Percentiles rank a stretch among this genome's conserved stretches.
Conservation (phyloP, 345 rosid genomes). For the Eucalyptus cloeziana region DNA sequence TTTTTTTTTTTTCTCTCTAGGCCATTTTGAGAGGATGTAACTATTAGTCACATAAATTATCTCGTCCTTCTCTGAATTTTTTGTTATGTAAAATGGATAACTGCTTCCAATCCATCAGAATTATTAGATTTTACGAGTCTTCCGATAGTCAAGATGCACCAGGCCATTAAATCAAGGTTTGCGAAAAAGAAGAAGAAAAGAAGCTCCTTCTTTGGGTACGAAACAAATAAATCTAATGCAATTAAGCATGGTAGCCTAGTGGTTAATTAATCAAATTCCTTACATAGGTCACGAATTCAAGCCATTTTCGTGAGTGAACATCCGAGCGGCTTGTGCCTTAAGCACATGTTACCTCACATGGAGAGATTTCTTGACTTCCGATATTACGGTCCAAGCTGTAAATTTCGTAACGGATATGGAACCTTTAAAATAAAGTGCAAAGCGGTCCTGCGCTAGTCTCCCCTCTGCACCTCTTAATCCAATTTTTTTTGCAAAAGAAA, state of each 20-base stretch:
- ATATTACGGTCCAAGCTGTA: too few relatives aligned
- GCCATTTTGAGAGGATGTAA: too few relatives aligned
- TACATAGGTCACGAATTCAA: neutral
- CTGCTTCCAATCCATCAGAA: neutral
- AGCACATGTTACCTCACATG: too few relatives aligned
- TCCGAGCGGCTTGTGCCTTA: neutral
- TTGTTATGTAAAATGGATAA: too few relatives aligned
- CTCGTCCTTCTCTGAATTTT: too few relatives aligned
- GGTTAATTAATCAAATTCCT: neutral
- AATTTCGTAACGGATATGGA: rapidly evolving
- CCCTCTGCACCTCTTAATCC: neutral
- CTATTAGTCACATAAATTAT: too few relatives aligned
- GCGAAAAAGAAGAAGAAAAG: neutral
- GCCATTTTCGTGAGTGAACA: neutral
- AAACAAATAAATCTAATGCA: neutral
- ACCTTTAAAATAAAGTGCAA: neutral
- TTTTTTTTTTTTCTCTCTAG: too few relatives aligned
- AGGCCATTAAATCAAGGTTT: rapidly evolving
- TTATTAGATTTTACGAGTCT: neutral
- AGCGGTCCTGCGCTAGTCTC: neutral
- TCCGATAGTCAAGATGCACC: neutral
- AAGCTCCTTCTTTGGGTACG: neutral
- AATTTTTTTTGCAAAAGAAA: too few relatives aligned
- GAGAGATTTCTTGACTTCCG: neutral
- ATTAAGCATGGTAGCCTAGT: neutral